Percentiles rank a stretch among this genome's conserved stretches.
phyloP scores from a whole-genome alignment of 768 basidiomycete genomes.

The Pholiota molesta region DNA sequence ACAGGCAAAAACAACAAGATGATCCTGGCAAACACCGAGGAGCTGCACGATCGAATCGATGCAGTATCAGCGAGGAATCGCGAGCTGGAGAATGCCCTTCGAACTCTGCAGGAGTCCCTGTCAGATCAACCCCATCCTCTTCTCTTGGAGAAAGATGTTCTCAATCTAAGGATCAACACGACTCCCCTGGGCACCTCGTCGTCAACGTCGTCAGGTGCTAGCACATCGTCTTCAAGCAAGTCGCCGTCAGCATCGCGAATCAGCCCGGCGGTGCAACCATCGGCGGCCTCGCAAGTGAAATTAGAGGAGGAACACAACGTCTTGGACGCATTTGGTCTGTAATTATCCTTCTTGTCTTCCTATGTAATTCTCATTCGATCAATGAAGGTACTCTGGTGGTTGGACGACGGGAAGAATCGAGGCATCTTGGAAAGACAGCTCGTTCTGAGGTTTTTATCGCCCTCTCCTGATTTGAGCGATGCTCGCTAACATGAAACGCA shows the following conservation, averaged over 20 bases:
- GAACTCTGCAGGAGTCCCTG: conserved; percentile 47
- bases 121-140: conserved; percentile 55
- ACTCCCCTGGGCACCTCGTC: conserved; percentile 15
- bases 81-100: conserved; percentile 63
- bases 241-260: conserved; percentile 19
- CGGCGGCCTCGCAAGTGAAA: conserved; percentile 18
- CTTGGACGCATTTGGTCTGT: conserved; percentile 45
- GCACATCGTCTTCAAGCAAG: conserved; percentile 29
- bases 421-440: conserved; percentile 66
- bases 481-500: background rate
- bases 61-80: conserved; percentile 55
- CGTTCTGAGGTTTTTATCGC: conserved; percentile 58
- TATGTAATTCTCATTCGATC: background rate
- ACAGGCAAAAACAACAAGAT: conserved; percentile 66
- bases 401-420: conserved; percentile 54
- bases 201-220: conserved; percentile 20
- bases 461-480: background rate
- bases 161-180: conserved; percentile 23
- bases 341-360: background rate
- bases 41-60: conserved; percentile 70
- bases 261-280: conserved; percentile 13
- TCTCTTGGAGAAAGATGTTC: conserved; percentile 32
- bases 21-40: conserved; percentile 69
- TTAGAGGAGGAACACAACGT: conserved; percentile 41
- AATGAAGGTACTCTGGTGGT: conserved; percentile 37